phyloP scores from a whole-genome alignment of 129 eudicot genomes.

The Artemisia argyi region DNA sequence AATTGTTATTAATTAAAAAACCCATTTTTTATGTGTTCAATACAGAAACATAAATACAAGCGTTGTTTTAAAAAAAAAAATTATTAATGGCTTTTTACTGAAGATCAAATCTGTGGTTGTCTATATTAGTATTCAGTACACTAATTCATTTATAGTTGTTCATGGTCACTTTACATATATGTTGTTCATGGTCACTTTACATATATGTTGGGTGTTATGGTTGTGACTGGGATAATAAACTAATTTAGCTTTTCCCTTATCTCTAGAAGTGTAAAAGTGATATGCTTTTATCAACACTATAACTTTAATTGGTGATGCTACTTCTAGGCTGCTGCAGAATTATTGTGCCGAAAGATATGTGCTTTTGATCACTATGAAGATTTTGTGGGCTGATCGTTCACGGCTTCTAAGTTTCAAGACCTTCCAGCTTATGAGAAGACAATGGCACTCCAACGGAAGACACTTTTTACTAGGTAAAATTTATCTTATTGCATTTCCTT shows the following conservation, averaged over 20 bases:
- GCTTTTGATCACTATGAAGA: constrained; percentile 84
- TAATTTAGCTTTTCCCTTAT: constrained; percentile 13
- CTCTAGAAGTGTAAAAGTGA: background rate
- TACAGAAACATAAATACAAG: background rate
- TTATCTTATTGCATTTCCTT: background rate
- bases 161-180: too few relatives aligned
- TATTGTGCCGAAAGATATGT: constrained; percentile 82
- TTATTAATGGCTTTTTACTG: background rate
- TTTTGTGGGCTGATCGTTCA: constrained; percentile 77
- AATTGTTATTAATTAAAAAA: background rate
- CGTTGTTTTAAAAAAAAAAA: too few relatives aligned
- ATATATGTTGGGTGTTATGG: too few relatives aligned
- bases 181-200: too few relatives aligned
- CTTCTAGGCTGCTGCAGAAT: constrained; percentile 73
- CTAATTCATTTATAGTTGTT: background rate
- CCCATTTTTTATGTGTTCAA: background rate
- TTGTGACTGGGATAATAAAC: too few relatives aligned
- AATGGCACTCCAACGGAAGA: constrained; percentile 86
- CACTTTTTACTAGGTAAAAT: constrained; percentile 75
- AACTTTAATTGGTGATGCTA: constrained; percentile 28
- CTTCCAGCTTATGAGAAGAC: constrained; percentile 75
- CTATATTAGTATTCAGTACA: background rate
- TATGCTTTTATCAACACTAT: background rate
- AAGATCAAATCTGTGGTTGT: background rate
- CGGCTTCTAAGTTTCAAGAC: constrained; percentile 95